These are phyloP conservation scores for Sarocladium kiliense DNA, from an alignment of 2,329 filamentous ascomycete genomes.

Conservation along the genomic window DNA sequence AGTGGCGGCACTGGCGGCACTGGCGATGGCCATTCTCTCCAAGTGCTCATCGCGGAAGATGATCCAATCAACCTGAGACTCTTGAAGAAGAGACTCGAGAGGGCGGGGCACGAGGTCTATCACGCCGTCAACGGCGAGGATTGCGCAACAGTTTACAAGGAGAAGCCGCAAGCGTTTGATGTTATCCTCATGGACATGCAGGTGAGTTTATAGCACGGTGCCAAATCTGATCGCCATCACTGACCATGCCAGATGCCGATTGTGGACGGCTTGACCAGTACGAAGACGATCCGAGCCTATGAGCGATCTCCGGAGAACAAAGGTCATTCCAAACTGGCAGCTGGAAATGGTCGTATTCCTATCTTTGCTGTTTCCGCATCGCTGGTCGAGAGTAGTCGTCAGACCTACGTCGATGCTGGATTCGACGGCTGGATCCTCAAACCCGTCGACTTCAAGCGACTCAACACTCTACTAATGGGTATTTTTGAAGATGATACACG, in stretches of 20 bases:
- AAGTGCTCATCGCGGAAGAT: constrained; percentile 78
- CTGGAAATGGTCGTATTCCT: constrained; percentile 61
- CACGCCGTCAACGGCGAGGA: constrained; percentile 81
- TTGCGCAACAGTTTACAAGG: constrained; percentile 66
- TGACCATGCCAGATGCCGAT: constrained; percentile 95
- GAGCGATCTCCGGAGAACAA: constrained; percentile 49
- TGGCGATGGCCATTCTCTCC: constrained; percentile 31
- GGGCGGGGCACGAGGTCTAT: constrained; percentile 64
- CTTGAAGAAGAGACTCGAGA: constrained; percentile 73
- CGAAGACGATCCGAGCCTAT: constrained; percentile 74
- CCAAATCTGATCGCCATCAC: too few species aligned
- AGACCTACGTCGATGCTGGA: constrained; percentile 68
- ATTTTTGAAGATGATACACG: constrained; percentile 59
- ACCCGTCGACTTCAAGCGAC: constrained; percentile 74
- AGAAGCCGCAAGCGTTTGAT: constrained; percentile 61
- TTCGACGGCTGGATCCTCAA: constrained; percentile 93
- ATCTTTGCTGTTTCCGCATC: constrained; percentile 87
- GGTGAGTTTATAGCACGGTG: constrained; percentile 47
- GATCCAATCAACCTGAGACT: constrained; percentile 84
- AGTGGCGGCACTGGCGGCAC: constrained; percentile 17
- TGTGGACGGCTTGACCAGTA: constrained; percentile 75
- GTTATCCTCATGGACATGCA: constrained; percentile 91
- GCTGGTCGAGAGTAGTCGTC: constrained; percentile 62
- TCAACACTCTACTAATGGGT: constrained; percentile 64
- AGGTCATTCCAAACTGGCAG: constrained; percentile 53